Base-by-base conservation (phyloP, 2,329 filamentous ascomycete genomes). In the Penicillium brevicompactum region DNA sequence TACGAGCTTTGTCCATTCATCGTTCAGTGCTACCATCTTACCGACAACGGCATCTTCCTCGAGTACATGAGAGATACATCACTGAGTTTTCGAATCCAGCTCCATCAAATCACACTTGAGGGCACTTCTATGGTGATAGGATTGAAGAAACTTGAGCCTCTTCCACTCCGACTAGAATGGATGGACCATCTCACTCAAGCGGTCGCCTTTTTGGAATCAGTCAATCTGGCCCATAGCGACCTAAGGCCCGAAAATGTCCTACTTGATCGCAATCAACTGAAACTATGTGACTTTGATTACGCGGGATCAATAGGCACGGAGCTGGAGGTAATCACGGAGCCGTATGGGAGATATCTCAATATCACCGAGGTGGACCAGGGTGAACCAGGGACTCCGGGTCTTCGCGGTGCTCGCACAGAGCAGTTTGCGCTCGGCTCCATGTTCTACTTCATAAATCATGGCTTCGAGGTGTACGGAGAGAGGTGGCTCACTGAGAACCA, bases 181-280 rank as follows among this genome's bases (percentile, higher is more conserved):
- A 71, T 71, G 63, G 70, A 68, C 31, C 56, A 70, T 30, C 64
- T 73, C 27, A 56, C 68, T 42, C 62, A 67, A 58, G 69, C 61
- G 7, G 61, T 70, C 47, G 66, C 68, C 55, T 71, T 71, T 45
- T 49, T 73, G 0, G 69, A 70, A 61, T 70, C 67, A 0, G 60
- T 72, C n/a, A 63, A 67, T 18, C 68, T 73, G 44, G 65, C 67
- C 1, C 62, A 74, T 58, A 65, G 67, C 38, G 66, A 72, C 16
- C 60, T 74, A 50, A 62, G 66, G 52, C 65, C 71, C 16, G 60
- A 70, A 32, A 71, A 72, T 63, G 57, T 70, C 10, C 48, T 71
- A 2, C 58, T 70, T 56, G 63, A 70, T 63, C 54, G 66, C 18
- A 37, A 71, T 47, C 53, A 31, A n/a, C 13, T 37, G 34, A n/a